A percentile compares a stretch with the other conserved stretches of the same genome.
These are phyloP conservation scores for Xylaria palmicola DNA, from an alignment of 495 filamentous ascomycete genomes.

Conservation along the genomic window DNA sequence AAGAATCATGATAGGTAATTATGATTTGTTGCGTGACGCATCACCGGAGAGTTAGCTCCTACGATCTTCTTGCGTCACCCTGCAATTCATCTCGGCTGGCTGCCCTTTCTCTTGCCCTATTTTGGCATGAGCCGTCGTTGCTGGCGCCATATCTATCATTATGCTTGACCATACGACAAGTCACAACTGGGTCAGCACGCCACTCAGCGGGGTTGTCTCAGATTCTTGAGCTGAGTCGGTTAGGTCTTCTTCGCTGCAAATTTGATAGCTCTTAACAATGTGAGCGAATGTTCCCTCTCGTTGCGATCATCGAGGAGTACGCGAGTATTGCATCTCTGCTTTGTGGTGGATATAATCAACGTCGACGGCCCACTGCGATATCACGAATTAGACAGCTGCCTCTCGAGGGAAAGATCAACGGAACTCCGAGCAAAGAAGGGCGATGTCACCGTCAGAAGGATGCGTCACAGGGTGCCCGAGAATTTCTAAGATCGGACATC, in stretches of 20 bases:
- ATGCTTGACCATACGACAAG: not conserved
- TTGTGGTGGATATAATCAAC: constrained; percentile 15
- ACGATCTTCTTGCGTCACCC: not conserved
- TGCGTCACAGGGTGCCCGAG: not conserved
- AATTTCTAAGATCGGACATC: not conserved
- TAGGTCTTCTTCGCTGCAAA: not conserved
- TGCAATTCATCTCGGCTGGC: too few species aligned
- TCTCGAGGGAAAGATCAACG: constrained; percentile 6
- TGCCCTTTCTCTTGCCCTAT: too few species aligned
- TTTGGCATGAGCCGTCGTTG: not conserved
- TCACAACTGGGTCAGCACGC: not conserved
- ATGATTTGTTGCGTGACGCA: not conserved
- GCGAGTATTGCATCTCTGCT: constrained; percentile 10
- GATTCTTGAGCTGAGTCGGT: not conserved
- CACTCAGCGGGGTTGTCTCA: not conserved
- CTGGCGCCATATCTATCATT: not conserved
- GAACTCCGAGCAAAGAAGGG: not conserved
- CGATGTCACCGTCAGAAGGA: not conserved
- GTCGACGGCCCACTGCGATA: constrained; percentile 14
- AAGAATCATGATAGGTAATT: not conserved
- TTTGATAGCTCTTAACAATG: not conserved
- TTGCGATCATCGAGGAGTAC: not conserved
- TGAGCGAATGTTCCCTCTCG: not conserved
- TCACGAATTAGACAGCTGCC: constrained; percentile 10
- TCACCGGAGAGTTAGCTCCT: not conserved